Evolutionary conservation across 2,329 filamentous ascomycete species (phyloP).

Genomic region (Kalmusia sp.): DNA sequence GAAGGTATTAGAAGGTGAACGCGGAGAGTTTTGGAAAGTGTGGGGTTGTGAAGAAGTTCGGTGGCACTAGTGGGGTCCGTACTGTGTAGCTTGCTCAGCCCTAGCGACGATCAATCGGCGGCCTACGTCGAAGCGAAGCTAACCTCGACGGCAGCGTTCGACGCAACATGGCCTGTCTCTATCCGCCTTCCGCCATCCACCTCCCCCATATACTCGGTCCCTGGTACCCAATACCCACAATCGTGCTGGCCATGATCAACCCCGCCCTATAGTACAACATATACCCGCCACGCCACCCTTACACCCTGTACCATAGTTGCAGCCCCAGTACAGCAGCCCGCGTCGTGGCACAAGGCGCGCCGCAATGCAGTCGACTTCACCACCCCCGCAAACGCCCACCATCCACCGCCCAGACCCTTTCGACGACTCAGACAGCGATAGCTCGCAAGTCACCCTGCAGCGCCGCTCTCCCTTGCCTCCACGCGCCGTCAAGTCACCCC

Average conservation of each 20-base stretch:
- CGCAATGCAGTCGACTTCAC: conserved; percentile 41
- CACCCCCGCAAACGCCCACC: conserved; percentile 42
- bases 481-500: conserved; percentile 32
- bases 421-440: conserved; percentile 49
- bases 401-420: conserved; percentile 32
- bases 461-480: conserved; percentile 48
- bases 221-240: not conserved
- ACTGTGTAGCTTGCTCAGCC: no score
- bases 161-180: not conserved
- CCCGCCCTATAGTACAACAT: conserved; percentile 1
- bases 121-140: not conserved
- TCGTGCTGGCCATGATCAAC: conserved; percentile 6
- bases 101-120: conserved; percentile 1
- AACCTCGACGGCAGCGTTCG: not conserved
- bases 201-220: no score
- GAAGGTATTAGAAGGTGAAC: no score
- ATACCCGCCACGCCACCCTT: conserved; percentile 12
- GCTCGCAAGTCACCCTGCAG: conserved; percentile 47
- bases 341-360: conserved; percentile 12
- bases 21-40: no score
- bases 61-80: no score
- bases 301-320: conserved; percentile 6
- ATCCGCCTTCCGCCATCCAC: no score
- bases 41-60: no score
- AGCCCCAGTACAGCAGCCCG: conserved; percentile 2